Base-by-base conservation (phyloP, 2,329 filamentous ascomycete genomes). In the Parascedosporium putredinis region DNA sequence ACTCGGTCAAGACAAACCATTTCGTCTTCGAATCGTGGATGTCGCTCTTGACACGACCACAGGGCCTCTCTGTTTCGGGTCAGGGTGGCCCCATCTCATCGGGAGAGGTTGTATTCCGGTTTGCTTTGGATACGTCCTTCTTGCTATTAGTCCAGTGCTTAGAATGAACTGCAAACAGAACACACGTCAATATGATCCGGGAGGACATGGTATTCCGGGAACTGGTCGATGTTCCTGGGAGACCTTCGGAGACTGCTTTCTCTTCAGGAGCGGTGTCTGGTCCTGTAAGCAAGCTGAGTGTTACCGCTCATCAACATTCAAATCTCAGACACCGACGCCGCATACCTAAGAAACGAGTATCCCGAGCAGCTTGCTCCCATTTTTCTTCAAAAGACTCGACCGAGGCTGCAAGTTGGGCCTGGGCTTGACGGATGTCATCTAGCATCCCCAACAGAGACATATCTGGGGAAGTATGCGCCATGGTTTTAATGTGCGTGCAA, bases 61-160 rank as follows among this genome's bases (percentile, higher is more conserved):
- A 4, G 91, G 91, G 2, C 91, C 93, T 66, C 91, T 80, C 59
- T 81, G 73, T 51, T 75, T 66, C 34, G 87, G 81, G 63, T 95
- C 86, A 50, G 77, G 69, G 50, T 88, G 80, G 47, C 91, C 91
- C 91, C 91, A 97, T 57, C 86, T 76, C 74, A 97, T 81, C 20
- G 82, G 79, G 47, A 96, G 71, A n/a, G 91, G 90, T 56, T 95
- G 87, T 66, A 97, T 91, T 54, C 91, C 91, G 56, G 87, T 88
- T 68, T 96, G 91, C 58, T 88, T 89, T 24, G 91, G 91, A 66
- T 97, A 96, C 5, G 90, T 95, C 47, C 77, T 80, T 51, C 18
- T 52, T 12, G 50, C 59, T 12, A 24, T 38, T 49, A 40, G 48
- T 12, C n/a, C 36, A 12, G 7, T 3, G 47, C 22, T 6, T 20